These are phyloP conservation scores for Tetrapisispora pingtungensis DNA, from an alignment of 805 yeast genomes.

Conservation along the genomic window DNA sequence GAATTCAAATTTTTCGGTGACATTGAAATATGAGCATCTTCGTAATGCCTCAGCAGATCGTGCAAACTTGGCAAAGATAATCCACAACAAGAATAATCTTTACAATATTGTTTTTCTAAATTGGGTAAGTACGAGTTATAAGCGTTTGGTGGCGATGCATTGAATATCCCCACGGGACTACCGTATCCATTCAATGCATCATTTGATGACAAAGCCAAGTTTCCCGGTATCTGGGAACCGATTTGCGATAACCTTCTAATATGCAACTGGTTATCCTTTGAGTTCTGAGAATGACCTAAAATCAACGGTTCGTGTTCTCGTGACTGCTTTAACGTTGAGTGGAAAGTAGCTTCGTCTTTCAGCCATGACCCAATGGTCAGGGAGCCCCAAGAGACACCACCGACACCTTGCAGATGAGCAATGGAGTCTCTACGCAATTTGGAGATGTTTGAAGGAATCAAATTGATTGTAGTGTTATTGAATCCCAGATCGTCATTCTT, in stretches of 20 bases:
- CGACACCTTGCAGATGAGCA: slow-evolving; percentile 96
- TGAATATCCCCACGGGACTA: neutral
- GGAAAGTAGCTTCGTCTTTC: slow-evolving; percentile 80
- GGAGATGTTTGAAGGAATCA: slow-evolving; percentile 6
- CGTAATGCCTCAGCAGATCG: slow-evolving; percentile 88
- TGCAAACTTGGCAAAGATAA: slow-evolving; percentile 84
- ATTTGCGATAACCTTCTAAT: slow-evolving; percentile 3
- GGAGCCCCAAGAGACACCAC: slow-evolving; percentile 97
- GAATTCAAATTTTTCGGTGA: slow-evolving; percentile 19
- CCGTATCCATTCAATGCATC: neutral
- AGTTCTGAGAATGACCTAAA: neutral
- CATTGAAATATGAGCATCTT: slow-evolving; percentile 82
- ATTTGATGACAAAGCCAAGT: neutral
- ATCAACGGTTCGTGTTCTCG: slow-evolving; percentile 1
- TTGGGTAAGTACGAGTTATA: slow-evolving; percentile 78
- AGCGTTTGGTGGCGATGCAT: slow-evolving; percentile 20
- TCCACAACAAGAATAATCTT: slow-evolving; percentile 95
- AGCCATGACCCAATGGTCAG: slow-evolving; percentile 93
- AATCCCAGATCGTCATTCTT: neutral
- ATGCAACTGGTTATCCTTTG: neutral
- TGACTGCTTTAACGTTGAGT: slow-evolving; percentile 18
- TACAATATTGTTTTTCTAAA: slow-evolving; percentile 90
- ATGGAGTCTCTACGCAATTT: slow-evolving; percentile 58
- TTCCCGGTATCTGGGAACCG: neutral
- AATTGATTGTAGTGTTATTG: neutral